These are phyloP conservation scores for Pseudogymnoascus destructans DNA, from an alignment of 2,329 filamentous ascomycete genomes.

Conservation along the genomic window DNA sequence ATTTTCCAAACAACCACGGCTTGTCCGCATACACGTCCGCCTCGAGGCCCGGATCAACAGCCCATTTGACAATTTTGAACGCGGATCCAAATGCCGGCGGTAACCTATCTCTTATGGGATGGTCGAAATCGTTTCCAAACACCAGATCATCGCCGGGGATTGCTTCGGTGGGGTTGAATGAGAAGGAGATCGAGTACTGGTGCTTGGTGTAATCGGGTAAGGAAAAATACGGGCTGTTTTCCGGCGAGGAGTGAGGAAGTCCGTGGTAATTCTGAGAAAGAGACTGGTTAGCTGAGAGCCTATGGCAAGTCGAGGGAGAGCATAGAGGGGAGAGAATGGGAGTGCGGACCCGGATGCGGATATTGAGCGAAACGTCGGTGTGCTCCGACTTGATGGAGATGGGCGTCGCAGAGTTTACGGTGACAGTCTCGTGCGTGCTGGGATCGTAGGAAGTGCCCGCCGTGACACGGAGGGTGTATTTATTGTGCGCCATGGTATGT, in stretches of 20 bases:
- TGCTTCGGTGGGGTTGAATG: conserved; percentile 53
- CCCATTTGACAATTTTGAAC: conserved; percentile 76
- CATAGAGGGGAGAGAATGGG: conserved; percentile 23
- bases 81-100: conserved; percentile 79
- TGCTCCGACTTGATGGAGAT: conserved; percentile 49
- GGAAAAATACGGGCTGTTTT: conserved; percentile 65
- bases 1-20: conserved; percentile 76
- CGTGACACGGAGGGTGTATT: conserved; percentile 67
- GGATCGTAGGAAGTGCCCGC: conserved; percentile 66
- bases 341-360: conserved; percentile 56
- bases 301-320: not conserved
- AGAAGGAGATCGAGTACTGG: conserved; percentile 73
- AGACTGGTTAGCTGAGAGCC: conserved; percentile 9
- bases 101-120: conserved; percentile 72
- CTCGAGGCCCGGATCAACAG: conserved; percentile 80
- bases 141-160: conserved; percentile 47
- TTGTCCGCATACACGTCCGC: conserved; percentile 79
- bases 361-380: conserved; percentile 54
- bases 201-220: conserved; percentile 50
- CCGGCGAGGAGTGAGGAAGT: conserved; percentile 57
- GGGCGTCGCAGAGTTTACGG: conserved; percentile 57
- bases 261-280: conserved; percentile 40
- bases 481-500: conserved; percentile 45
- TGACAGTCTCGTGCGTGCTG: conserved; percentile 57
- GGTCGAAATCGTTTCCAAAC: conserved; percentile 92